These are phyloP conservation scores for Wickerhamiella galacta DNA, from an alignment of 805 yeast species.

Conservation along the genomic window DNA sequence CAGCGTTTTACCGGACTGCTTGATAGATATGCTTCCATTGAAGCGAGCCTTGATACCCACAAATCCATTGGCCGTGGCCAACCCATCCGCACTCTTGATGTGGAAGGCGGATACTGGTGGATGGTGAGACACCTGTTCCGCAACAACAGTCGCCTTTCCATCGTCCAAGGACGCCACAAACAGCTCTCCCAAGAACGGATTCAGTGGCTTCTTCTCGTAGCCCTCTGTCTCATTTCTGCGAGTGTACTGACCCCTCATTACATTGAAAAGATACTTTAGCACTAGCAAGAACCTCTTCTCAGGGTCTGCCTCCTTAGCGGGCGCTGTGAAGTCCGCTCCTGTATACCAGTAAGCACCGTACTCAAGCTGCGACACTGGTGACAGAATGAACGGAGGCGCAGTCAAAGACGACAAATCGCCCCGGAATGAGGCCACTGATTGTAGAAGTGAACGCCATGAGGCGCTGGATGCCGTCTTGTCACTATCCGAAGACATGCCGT, in stretches of 20 bases:
- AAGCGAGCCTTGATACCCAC: conserved; percentile 77
- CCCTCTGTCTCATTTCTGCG: conserved; percentile 84
- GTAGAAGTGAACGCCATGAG: conserved; percentile 83
- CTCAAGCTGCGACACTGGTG: conserved; percentile 77
- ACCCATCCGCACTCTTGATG: conserved; percentile 53
- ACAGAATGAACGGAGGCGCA: conserved; percentile 92
- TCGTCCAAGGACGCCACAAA: conserved; percentile 83
- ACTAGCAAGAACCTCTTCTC: conserved; percentile 65
- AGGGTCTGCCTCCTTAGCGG: conserved; percentile 30
- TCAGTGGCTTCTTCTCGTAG: conserved; percentile 91
- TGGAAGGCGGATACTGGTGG: conserved; percentile 96
- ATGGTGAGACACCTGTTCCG: conserved; percentile 94
- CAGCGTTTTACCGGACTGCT: conserved; percentile 84
- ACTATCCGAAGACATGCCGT: too few relatives aligned
- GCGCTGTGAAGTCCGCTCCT: conserved; percentile 64
- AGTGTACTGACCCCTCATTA: conserved; percentile 84
- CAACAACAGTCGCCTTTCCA: conserved; percentile 64
- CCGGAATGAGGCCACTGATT: conserved; percentile 79
- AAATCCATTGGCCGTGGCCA: conserved; percentile 67
- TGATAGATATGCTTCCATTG: conserved; percentile 64
- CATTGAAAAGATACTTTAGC: conserved; percentile 78
- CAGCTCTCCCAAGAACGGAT: conserved; percentile 90
- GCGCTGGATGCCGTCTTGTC: background rate
- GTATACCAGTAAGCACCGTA: conserved; percentile 94
- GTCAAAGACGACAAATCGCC: conserved; percentile 88